phyloP scores from a whole-genome alignment of 257 asterid species.

The Orobanche coerulescens region DNA sequence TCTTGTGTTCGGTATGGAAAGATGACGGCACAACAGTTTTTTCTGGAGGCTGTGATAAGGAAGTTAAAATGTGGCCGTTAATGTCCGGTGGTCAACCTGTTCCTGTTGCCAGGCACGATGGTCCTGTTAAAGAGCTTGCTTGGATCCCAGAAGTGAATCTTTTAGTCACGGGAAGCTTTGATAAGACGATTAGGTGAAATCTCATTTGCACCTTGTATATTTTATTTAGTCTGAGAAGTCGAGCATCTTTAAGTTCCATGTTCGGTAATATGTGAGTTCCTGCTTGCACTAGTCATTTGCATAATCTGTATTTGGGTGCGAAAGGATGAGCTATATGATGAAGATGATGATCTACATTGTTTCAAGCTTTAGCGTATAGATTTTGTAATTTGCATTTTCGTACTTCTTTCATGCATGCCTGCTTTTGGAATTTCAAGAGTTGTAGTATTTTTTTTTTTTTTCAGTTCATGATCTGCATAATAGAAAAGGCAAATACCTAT shows the following conservation, averaged over 20 bases:
- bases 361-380: not conserved
- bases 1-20: slow-evolving; percentile 74
- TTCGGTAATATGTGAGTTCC: not conserved
- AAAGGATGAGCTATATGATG: not conserved
- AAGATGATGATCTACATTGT: not conserved
- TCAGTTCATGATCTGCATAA: not conserved
- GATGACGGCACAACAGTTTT: slow-evolving; percentile 83
- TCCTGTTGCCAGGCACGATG: slow-evolving; percentile 79
- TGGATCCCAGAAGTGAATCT: slow-evolving; percentile 80
- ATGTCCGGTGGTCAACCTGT: slow-evolving; percentile 54
- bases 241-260: not conserved
- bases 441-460: no score
- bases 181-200: slow-evolving; percentile 62
- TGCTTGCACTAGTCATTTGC: not conserved
- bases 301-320: not conserved
- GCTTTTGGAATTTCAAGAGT: not conserved
- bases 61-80: slow-evolving; percentile 84
- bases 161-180: slow-evolving; percentile 77
- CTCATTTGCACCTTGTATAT: not conserved
- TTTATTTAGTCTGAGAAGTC: slow-evolving; percentile 3
- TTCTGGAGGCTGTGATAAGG: slow-evolving; percentile 91
- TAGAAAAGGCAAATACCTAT: not conserved
- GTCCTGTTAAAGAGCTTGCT: slow-evolving; percentile 70
- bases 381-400: not conserved
- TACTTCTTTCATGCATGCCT: not conserved